Conservation (phyloP, 352 stramenopile species). For the Phytophthora lateralis region DNA sequence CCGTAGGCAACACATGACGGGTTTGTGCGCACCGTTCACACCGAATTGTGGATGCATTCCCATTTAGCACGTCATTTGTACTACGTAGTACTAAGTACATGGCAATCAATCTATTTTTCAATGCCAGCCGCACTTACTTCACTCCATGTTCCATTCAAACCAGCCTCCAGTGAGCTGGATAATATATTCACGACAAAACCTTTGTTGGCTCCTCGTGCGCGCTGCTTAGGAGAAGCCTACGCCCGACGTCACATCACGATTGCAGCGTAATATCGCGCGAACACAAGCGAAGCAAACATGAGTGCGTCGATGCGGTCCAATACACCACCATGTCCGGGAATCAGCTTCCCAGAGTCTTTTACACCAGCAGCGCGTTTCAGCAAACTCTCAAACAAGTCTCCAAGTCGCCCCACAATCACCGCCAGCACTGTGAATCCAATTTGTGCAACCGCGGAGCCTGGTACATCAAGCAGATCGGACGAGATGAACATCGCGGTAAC, state of each 20-base stretch:
- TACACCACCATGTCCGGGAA: constrained; percentile 96
- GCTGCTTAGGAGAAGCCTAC: constrained; percentile 32
- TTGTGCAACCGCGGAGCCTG: constrained; percentile 79
- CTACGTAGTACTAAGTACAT: too few species aligned
- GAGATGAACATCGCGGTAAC: constrained; percentile 89
- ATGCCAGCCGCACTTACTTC: background rate
- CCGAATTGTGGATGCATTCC: background rate
- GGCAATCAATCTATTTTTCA: background rate
- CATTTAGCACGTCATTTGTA: too few species aligned
- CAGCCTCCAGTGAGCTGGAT: constrained; percentile 6
- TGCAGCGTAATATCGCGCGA: constrained; percentile 63
- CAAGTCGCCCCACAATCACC: constrained; percentile 92
- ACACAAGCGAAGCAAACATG: constrained; percentile 88
- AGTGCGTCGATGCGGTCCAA: constrained; percentile 96
- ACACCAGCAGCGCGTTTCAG: constrained; percentile 95
- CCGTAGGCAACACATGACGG: constrained; percentile 12
- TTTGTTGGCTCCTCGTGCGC: constrained; percentile 15
- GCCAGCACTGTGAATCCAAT: constrained; percentile 89
- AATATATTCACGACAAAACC: constrained; percentile 16
- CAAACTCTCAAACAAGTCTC: constrained; percentile 95
- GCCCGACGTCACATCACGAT: constrained; percentile 44
- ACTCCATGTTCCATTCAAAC: constrained; percentile 5
- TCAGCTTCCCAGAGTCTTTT: constrained; percentile 96
- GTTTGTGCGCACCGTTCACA: background rate
- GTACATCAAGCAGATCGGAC: constrained; percentile 68